phyloP scores from a whole-genome alignment of 108 stramenopile genomes.

The Craspedostauros australis region DNA sequence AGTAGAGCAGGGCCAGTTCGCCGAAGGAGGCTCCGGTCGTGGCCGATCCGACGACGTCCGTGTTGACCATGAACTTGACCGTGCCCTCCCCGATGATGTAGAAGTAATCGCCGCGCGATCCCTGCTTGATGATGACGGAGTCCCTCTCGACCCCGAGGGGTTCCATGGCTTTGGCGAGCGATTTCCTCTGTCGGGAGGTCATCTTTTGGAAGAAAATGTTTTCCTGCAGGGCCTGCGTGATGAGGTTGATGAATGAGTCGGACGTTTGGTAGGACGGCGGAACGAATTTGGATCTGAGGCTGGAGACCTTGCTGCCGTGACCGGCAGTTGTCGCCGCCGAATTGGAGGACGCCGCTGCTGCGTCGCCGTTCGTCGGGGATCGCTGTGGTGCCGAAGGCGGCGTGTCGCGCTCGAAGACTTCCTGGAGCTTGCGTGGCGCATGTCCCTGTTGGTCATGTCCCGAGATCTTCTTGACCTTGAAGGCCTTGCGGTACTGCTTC shows the following conservation, averaged over 20 bases:
- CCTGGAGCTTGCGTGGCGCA: too few species aligned
- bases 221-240: conserved; percentile 41
- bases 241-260: conserved; percentile 35
- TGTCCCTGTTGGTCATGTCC: too few species aligned
- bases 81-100: conserved; percentile 56
- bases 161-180: conserved; percentile 62
- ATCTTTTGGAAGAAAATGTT: conserved; percentile 58
- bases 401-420: too few species aligned
- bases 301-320: too few species aligned
- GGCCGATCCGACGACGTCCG: conserved; percentile 41
- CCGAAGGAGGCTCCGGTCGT: conserved; percentile 52
- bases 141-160: conserved; percentile 28
- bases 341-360: too few species aligned
- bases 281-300: conserved; percentile 13
- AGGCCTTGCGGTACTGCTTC: conserved; percentile 6
- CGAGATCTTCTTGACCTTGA: conserved; percentile 5
- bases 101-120: conserved; percentile 66
- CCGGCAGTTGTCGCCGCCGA: too few species aligned
- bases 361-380: too few species aligned
- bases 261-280: conserved; percentile 37
- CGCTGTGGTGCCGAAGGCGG: too few species aligned
- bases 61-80: conserved; percentile 60
- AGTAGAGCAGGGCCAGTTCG: conserved; percentile 76
- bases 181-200: conserved; percentile 32
- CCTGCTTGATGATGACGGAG: conserved; percentile 55